Conservation (phyloP, 139 green algal species). For the Coccomyxa sp. region DNA sequence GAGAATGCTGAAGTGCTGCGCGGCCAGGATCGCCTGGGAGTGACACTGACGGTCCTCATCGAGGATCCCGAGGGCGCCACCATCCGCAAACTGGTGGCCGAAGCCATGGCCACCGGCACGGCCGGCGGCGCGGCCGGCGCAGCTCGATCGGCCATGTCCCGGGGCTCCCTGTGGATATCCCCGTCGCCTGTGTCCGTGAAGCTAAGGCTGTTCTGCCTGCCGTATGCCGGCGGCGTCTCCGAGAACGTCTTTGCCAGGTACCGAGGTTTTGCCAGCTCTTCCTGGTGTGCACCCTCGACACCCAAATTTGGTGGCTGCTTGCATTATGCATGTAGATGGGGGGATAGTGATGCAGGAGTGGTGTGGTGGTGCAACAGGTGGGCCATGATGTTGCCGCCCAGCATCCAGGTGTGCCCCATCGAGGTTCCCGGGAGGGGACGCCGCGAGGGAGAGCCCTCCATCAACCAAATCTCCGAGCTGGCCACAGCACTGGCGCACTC, state of each 20-base stretch:
- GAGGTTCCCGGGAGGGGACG: conserved; percentile 38
- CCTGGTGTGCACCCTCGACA: neutral
- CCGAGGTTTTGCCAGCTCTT: neutral
- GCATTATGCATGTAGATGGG: neutral
- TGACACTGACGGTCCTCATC: conserved; percentile 12
- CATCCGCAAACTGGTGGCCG: conserved; percentile 7
- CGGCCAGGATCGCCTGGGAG: conserved; percentile 7
- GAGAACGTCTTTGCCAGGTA: conserved; percentile 39
- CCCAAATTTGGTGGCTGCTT: neutral
- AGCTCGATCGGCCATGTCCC: neutral
- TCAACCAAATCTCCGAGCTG: conserved; percentile 10
- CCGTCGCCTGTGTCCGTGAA: conserved; percentile 24
- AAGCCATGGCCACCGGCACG: neutral
- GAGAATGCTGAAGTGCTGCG: neutral
- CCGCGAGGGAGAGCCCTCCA: conserved; percentile 10
- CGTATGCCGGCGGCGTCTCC: conserved; percentile 40
- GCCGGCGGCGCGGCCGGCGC: neutral
- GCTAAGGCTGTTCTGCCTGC: conserved; percentile 43
- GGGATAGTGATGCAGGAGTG: neutral
- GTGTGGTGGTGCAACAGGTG: conserved; percentile 12
- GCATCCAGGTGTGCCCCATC: conserved; percentile 39
- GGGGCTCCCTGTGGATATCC: conserved; percentile 21
- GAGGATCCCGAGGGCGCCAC: conserved; percentile 29
- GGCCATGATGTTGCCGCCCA: conserved; percentile 32
- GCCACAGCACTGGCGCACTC: conserved; percentile 12